Evolutionary conservation across 2,329 filamentous ascomycete genomes (phyloP).

Genomic region (Pseudogymnoascus sp.): DNA sequence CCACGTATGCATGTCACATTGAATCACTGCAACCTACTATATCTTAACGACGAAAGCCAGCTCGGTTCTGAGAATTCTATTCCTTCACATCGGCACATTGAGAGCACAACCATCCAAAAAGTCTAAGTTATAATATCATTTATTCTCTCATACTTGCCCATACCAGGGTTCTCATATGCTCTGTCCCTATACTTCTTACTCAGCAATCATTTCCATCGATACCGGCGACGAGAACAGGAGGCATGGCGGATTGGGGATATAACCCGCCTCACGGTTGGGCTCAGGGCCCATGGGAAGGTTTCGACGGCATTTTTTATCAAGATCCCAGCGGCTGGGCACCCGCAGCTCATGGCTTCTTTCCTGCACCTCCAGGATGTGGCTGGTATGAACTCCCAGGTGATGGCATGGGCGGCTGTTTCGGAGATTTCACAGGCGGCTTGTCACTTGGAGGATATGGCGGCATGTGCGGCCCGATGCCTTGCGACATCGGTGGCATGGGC

Average conservation of each 20-base stretch:
- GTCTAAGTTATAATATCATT: background rate
- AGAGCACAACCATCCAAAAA: background rate
- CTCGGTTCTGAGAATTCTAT: background rate
- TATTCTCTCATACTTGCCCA: background rate
- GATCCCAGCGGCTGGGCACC: background rate
- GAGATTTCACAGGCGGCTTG: background rate
- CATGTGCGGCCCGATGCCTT: background rate
- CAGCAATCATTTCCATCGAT: background rate
- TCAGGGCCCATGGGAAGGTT: conserved; percentile 14
- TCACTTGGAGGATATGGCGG: background rate
- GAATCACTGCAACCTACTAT: conserved; percentile 3
- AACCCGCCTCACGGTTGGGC: conserved; percentile 25
- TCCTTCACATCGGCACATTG: background rate
- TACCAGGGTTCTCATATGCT: background rate
- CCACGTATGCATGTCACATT: conserved; percentile 6
- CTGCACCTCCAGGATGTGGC: background rate
- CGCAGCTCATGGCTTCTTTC: background rate
- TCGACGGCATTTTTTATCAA: background rate
- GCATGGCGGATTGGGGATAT: conserved; percentile 18
- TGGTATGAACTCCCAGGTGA: conserved; percentile 3
- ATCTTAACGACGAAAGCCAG: background rate
- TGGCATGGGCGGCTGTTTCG: background rate
- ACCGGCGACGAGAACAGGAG: background rate
- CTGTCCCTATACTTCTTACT: background rate
- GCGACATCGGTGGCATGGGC: background rate